Conservation (phyloP, 148 eudicot species). For the Vaccinium myrtillus region DNA sequence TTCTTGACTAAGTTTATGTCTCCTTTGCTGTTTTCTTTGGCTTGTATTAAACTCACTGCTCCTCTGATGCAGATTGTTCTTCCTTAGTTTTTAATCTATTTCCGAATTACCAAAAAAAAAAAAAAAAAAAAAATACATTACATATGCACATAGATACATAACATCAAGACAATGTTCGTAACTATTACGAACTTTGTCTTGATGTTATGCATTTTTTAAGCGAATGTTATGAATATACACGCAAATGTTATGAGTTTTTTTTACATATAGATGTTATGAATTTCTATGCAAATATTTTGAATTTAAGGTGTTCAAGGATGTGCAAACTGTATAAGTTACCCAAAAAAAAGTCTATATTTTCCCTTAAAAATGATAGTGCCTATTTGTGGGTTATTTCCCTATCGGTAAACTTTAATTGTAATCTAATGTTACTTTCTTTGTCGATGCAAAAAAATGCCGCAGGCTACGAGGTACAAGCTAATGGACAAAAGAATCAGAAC, state of each 20-base stretch:
- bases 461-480: not conserved
- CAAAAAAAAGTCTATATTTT: not conserved
- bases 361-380: not conserved
- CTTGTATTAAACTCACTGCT: no score
- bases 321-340: not conserved
- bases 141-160: no score
- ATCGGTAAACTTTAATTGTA: not conserved
- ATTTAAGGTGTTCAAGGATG: not conserved
- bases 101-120: no score
- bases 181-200: not conserved
- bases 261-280: no score
- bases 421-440: not conserved
- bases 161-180: not conserved
- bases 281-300: no score
- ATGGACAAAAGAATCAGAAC: not conserved
- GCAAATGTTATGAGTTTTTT: not conserved
- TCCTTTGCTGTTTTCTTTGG: no score
- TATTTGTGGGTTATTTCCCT: not conserved
- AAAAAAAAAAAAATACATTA: no score
- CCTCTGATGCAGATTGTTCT: no score
- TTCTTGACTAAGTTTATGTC: no score
- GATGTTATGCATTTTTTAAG: no score
- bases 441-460: not conserved
- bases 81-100: no score
- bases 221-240: not conserved